A percentile compares a stretch with the other conserved stretches of the same genome.
phyloP scores from a whole-genome alignment of 2,329 filamentous ascomycete genomes.

The Alternaria angustiovoidea region DNA sequence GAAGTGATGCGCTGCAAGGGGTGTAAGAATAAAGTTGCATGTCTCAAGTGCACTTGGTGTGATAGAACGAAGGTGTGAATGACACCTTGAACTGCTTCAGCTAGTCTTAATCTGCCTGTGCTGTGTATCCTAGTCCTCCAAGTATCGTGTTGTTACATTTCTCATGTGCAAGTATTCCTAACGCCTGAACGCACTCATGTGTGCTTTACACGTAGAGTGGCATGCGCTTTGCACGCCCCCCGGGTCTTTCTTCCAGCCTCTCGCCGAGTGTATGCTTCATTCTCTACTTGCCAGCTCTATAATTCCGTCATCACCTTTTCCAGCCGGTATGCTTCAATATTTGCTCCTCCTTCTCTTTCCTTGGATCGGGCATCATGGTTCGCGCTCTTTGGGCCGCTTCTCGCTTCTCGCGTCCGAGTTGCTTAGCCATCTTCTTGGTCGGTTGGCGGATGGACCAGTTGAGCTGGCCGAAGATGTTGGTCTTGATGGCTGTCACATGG shows the following conservation, averaged over 20 bases:
- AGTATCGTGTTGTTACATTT: conserved; percentile 23
- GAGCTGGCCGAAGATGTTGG: conserved; percentile 42
- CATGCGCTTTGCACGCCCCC: neutral
- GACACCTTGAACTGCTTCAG: conserved; percentile 2
- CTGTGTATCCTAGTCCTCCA: conserved; percentile 1
- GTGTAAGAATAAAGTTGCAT: conserved; percentile 23
- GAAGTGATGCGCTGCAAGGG: conserved; percentile 7
- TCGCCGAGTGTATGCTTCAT: neutral
- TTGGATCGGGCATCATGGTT: conserved; percentile 29
- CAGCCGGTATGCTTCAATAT: conserved; percentile 42
- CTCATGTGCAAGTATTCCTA: conserved; percentile 12
- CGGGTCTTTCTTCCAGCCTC: neutral
- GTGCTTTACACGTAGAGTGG: neutral
- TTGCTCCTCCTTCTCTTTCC: conserved; percentile 37
- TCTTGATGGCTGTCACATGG: conserved; percentile 40
- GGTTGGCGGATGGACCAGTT: conserved; percentile 38
- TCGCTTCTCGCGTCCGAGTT: conserved; percentile 34
- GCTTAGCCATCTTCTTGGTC: conserved; percentile 43
- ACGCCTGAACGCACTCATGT: conserved; percentile 2
- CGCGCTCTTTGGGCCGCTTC: conserved; percentile 23
- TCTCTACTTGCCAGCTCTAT: rapidly evolving
- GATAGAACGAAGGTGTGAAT: neutral
- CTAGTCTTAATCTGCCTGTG: neutral
- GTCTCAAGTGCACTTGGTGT: no score
- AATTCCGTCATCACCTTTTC: conserved; percentile 23